Base-by-base conservation (phyloP, 345 rosid genomes). In the Rhodamnia rubescens region DNA sequence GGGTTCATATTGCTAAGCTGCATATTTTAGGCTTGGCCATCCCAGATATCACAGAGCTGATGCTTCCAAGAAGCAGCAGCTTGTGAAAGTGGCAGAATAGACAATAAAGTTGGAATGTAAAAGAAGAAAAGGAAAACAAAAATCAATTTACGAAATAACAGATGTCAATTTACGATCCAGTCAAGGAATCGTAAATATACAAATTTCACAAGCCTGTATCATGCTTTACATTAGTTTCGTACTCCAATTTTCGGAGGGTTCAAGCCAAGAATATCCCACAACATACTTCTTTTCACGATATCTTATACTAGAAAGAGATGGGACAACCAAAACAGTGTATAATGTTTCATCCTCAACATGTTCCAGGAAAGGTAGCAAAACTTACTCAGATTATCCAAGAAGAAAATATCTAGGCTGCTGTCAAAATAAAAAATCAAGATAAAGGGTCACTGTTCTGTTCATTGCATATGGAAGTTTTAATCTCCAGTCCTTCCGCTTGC, bases 401-500 rank as follows among this genome's bases (percentile, higher is more conserved):
- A 27, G 11, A 24, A 81, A 50, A 50, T 50, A 26, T 50, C 83
- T 32, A 52, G 26, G 54, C 56, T n/a, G 42, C 58, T 15, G 83
- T 47, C 29, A 49, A 50, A 50, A 69, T 89, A 87, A 93, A 89
- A 86, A 88, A 50, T 93, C 95, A 32, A 96, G 90, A 89, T 94
- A 91, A 80, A 95, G 90, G 61, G 86, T 92, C 83, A 92, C 93
- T 92, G 53, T 90, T 87, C 55, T 90, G 89, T 93, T 95, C 92
- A 47, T 87, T 27, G 84, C 80, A 84, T 90, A 92, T 54, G 95
- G 92, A 81, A 95, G 85, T 53, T 82, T 94, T 85, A 95, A 84
- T 86, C 99, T 93, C 93, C 95, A 92, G 82, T 94, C 98, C 87
- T 86, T 94, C 89, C 89, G 93, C 90, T 94, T 97, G 24, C 95